Base-by-base conservation (phyloP, 768 basidiomycete species). In the Cubamyces lactineus region DNA sequence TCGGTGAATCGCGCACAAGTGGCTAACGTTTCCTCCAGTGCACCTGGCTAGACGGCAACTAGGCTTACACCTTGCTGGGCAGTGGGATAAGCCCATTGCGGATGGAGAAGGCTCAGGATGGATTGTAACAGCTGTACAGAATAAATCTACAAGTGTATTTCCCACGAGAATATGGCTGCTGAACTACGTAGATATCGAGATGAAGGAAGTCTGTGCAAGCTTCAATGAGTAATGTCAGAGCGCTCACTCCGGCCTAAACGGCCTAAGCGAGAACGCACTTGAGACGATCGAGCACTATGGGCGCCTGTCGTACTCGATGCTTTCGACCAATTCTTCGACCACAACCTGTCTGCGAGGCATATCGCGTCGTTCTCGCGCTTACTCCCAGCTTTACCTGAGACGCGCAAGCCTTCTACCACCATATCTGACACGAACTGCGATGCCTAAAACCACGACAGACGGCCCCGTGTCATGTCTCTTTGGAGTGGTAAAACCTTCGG, bases 401-500 rank as follows among this genome's bases (percentile, higher is more conserved):
- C 23, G 49, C 9, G 28, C 50, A 8, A 23, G 11, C 19, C 21
- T 56, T 2, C 3, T 16, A 4, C 19, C 30, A 1, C 24, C 50
- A 9, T 12, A 30, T 19, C 15, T n/a, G 16, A 6, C 9, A 15
- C 34, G 11, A 3, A 9, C 47, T 1, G 28, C n/a, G 3, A 94
- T 94, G 91, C 91, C 91, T 1, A 92, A 89, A 76, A 75, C 78
- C 5, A 60, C 80, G 1, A 75, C 84, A 13, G 67, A 80, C 0
- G 72, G 88, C 13, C 92, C 92, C 7, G 70, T 92, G 11, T 92
- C 91, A 53, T 92, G 83, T 30, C 78, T 98, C 21, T 96, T 99
- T 73, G 96, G 87, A 1, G 77, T 99, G 42, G 80, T 84, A 53
- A 99, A 99, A 74, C 97, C 97, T 1, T 91, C 94, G 0, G 96